Evolutionary conservation across 768 basidiomycete species (phyloP).

Genomic region (Leccinum subgranulosum): DNA sequence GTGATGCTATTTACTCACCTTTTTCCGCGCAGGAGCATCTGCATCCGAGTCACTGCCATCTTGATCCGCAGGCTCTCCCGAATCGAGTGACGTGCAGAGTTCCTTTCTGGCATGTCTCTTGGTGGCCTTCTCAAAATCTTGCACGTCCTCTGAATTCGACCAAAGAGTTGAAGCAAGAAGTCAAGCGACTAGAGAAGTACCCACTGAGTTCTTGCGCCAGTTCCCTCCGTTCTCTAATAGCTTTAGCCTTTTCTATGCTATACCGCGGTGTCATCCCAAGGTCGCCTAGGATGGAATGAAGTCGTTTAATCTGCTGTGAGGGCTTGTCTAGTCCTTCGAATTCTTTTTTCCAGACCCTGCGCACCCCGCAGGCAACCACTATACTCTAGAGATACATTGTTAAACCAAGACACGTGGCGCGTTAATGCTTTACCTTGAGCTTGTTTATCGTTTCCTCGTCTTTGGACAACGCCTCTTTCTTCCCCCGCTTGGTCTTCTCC

Average conservation of each 20-base stretch:
- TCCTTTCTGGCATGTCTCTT: constrained; percentile 28
- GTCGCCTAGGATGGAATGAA: constrained; percentile 62
- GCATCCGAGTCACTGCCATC: constrained; percentile 27
- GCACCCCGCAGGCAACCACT: constrained; percentile 71
- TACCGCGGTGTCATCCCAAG: constrained; percentile 79
- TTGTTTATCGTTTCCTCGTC: constrained; percentile 74
- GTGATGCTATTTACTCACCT: constrained; percentile 32
- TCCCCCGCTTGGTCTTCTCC: constrained; percentile 29
- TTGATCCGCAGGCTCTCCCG: constrained; percentile 32
- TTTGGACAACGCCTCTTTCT: constrained; percentile 40
- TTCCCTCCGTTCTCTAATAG: constrained; percentile 71
- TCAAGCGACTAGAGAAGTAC: constrained; percentile 18
- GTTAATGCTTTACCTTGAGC: constrained; percentile 53
- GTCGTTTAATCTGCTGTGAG: constrained; percentile 59
- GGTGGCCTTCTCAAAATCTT: constrained; percentile 57
- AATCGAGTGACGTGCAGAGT: constrained; percentile 6
- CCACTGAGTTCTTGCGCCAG: constrained; percentile 74
- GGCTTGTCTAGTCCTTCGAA: constrained; percentile 58
- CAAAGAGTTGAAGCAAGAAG: neutral
- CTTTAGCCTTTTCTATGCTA: constrained; percentile 78
- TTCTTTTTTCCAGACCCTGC: constrained; percentile 74
- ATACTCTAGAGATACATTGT: constrained; percentile 43
- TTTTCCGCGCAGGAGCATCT: constrained; percentile 36
- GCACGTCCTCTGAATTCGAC: constrained; percentile 61
- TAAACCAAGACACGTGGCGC: neutral